A percentile compares a stretch with the other conserved stretches of the same genome.
Evolutionary conservation across 768 basidiomycete genomes (phyloP).

Genomic region (Lentinula sp.): DNA sequence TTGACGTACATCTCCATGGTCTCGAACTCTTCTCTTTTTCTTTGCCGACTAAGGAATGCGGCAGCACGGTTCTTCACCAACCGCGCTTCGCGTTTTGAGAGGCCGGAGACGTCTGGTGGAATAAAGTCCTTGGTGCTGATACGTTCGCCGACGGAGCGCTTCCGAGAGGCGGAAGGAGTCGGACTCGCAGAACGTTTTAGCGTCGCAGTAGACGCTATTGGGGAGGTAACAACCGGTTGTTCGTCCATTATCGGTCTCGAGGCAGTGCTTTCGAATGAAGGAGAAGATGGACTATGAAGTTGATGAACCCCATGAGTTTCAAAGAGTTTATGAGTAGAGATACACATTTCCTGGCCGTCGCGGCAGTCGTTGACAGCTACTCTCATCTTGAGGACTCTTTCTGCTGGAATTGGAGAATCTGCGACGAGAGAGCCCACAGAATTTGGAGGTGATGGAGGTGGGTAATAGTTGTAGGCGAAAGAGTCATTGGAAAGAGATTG

Average conservation of each 20-base stretch:
- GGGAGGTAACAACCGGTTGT: constrained; percentile 25
- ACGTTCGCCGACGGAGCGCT: constrained; percentile 43
- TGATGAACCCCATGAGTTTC: constrained; percentile 37
- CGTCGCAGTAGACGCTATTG: constrained; percentile 20
- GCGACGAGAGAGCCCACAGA: constrained; percentile 38
- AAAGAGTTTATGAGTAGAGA: constrained; percentile 71
- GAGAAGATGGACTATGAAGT: constrained; percentile 24
- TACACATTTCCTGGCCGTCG: constrained; percentile 47
- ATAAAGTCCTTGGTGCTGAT: constrained; percentile 75
- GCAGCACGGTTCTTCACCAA: constrained; percentile 91
- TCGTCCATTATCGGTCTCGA: constrained; percentile 22
- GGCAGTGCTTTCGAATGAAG: constrained; percentile 16
- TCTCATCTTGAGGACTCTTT: constrained; percentile 46
- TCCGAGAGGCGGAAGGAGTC: constrained; percentile 29
- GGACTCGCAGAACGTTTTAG: constrained; percentile 44
- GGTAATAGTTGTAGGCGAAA: constrained; percentile 44
- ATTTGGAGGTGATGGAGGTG: constrained; percentile 42
- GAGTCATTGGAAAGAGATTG: constrained; percentile 20
- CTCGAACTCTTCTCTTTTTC: constrained; percentile 91
- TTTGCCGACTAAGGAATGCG: constrained; percentile 85
- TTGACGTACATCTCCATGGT: constrained; percentile 79
- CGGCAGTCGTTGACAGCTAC: constrained; percentile 35
- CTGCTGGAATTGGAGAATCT: constrained; percentile 40
- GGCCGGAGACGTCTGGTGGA: constrained; percentile 82
- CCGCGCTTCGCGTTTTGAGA: constrained; percentile 86